These are phyloP conservation scores for Huntiella savannae DNA, from an alignment of 2,329 filamentous ascomycete genomes.

Conservation along the genomic window DNA sequence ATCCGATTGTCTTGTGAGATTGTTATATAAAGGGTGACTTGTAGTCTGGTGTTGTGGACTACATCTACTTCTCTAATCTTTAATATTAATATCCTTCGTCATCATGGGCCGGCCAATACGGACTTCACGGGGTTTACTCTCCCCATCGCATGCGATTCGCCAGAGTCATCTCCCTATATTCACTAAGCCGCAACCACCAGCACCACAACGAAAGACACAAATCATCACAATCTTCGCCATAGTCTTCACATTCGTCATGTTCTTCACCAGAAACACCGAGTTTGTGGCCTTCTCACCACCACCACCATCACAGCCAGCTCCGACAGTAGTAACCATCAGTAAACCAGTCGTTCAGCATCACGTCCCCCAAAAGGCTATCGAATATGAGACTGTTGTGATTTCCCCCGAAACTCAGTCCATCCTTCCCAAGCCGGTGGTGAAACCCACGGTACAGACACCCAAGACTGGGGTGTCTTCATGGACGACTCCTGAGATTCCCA, in stretches of 20 bases:
- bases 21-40: too few species aligned
- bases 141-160: too few species aligned
- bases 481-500: constrained; percentile 3
- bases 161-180: too few species aligned
- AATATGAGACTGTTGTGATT: neutral
- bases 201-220: too few species aligned
- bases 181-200: too few species aligned
- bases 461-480: neutral
- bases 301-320: neutral
- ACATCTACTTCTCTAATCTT: too few species aligned
- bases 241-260: neutral
- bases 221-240: too few species aligned
- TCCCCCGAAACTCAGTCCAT: neutral
- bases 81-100: too few species aligned
- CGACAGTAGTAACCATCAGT: neutral
- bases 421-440: neutral
- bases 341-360: neutral
- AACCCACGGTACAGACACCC: neutral
- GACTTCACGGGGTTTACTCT: too few species aligned
- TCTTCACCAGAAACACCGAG: neutral
- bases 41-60: too few species aligned
- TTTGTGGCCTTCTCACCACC: constrained; percentile 1
- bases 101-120: too few species aligned
- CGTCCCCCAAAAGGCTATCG: neutral
- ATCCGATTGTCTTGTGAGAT: too few species aligned